Conservation (phyloP, 176 grass and related monocot genomes). For the Zizania latifolia region DNA sequence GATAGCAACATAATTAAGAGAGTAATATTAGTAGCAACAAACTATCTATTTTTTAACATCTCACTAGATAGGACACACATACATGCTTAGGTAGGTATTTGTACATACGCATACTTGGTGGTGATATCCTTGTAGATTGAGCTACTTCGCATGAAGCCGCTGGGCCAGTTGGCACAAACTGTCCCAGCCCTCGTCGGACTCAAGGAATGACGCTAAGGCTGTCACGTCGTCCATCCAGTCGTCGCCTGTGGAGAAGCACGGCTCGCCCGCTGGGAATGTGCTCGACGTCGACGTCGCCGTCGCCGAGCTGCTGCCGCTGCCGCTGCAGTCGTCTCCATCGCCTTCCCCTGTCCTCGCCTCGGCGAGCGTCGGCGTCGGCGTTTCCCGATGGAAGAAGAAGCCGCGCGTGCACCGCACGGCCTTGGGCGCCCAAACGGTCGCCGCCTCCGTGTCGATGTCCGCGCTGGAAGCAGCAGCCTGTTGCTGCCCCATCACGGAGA, state of each 20-base stretch:
- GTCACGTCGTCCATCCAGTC: constrained; percentile 68
- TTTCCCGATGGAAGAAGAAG: constrained; percentile 27
- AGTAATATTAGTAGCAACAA: no score
- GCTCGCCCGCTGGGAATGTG: constrained; percentile 1
- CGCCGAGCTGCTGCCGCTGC: constrained; percentile 24
- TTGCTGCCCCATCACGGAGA: neutral
- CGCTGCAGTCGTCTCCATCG: constrained; percentile 23
- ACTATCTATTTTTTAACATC: no score
- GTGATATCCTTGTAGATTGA: no score
- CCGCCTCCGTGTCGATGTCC: neutral
- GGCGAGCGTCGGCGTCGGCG: neutral
- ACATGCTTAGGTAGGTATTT: no score
- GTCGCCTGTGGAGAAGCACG: neutral
- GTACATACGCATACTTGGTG: no score
- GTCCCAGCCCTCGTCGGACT: constrained; percentile 43
- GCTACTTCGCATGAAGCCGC: no score
- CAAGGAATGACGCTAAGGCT: constrained; percentile 55
- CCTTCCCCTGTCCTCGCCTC: neutral
- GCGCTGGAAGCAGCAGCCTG: neutral
- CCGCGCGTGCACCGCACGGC: constrained; percentile 36
- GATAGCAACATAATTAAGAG: no score
- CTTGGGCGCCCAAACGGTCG: constrained; percentile 44
- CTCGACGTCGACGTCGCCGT: constrained; percentile 5
- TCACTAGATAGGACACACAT: no score
- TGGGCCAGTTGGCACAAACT: no score